Base-by-base conservation (phyloP, 345 rosid genomes). In the Moricandia arvensis region DNA sequence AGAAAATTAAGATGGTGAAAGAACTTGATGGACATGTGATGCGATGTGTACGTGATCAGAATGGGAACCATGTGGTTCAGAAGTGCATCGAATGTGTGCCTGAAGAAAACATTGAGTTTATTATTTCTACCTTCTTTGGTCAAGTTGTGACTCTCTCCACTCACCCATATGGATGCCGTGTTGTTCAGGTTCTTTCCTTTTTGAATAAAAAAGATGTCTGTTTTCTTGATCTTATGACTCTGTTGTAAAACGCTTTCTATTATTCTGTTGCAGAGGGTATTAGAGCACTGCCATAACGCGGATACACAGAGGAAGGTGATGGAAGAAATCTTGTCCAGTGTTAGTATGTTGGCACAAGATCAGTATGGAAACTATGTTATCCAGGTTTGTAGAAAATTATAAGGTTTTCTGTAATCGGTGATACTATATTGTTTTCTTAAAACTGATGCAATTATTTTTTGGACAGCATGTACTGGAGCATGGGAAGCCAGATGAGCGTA, bases 41-140 rank as follows among this genome's bases (percentile, higher is more conserved):
- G 98, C 94, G 93, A 35, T 93, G 96, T n/a, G 98, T 93, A 8
- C 96, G 93, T 21, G 98, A 93, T 84, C 98, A 93, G 87, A 93
- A 93, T 59, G 98, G 82, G 24, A 21, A 21, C 24, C 24, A 21
- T 21, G 24, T 21, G 2, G 24, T 21, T 21, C 24, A 21, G 24
- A 21, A 21, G 24, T 21, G 24, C 24, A 21, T 21, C 24, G 24
- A 21, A 21, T 21, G 24, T 21, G 24, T 93, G 21, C 97, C 98
- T 63, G 97, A 91, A 83, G 97, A 88, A 47, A 85, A 88, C 17
- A 91, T 91, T 61, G 86, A 87, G 58, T 93, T 91, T 67, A 87
- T 93, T 67, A 86, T 93, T 59, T 81, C 85, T 4, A 91, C 92
- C 66, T 93, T 93, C 84, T 91, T 88, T 73, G 96, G 93, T 80